Evolutionary conservation across 495 filamentous ascomycete genomes (phyloP).

Genomic region (Trypethelium eluteriae): DNA sequence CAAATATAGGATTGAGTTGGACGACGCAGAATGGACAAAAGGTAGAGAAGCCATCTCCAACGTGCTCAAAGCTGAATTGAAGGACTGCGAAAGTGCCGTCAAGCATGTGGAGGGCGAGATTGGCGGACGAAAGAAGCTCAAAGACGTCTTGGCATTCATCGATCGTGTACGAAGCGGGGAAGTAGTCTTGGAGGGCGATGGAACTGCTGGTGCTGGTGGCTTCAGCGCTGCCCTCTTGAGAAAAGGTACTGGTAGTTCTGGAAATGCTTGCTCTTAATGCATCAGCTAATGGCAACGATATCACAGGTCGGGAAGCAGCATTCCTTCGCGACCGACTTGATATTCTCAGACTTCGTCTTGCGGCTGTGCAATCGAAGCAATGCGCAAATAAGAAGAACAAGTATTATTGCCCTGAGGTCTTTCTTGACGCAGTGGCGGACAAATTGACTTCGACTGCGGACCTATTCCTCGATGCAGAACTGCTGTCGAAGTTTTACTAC

Average conservation of each 20-base stretch:
- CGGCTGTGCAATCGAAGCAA: slow-evolving; percentile 78
- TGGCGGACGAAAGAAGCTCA: slow-evolving; percentile 72
- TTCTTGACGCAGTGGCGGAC: slow-evolving; percentile 91
- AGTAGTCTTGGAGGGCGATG: slow-evolving; percentile 72
- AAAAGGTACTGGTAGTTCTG: slow-evolving; percentile 51
- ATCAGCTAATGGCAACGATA: slow-evolving; percentile 2
- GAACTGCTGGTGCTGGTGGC: slow-evolving; percentile 76
- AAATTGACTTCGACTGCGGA: slow-evolving; percentile 93
- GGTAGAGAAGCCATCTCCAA: slow-evolving; percentile 70
- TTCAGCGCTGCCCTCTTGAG: slow-evolving; percentile 76
- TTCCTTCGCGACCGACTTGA: slow-evolving; percentile 89
- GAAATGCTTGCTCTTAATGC: background rate
- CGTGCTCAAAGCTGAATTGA: slow-evolving; percentile 74
- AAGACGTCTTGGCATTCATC: slow-evolving; percentile 84
- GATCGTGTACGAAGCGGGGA: slow-evolving; percentile 81
- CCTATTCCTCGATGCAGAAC: slow-evolving; percentile 94
- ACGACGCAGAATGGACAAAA: slow-evolving; percentile 77
- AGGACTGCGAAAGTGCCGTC: slow-evolving; percentile 69
- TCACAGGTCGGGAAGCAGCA: slow-evolving; percentile 72
- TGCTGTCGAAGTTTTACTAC: slow-evolving; percentile 94
- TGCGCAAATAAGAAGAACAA: slow-evolving; percentile 76
- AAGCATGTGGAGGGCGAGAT: slow-evolving; percentile 66
- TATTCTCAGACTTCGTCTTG: slow-evolving; percentile 79
- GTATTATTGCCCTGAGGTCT: slow-evolving; percentile 94
- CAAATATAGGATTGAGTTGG: slow-evolving; percentile 93